Evolutionary conservation across 176 grass and related monocot genomes (phyloP), one percentile per base, ranked within the genome.

Genomic region (Raddia distichophylla): DNA sequence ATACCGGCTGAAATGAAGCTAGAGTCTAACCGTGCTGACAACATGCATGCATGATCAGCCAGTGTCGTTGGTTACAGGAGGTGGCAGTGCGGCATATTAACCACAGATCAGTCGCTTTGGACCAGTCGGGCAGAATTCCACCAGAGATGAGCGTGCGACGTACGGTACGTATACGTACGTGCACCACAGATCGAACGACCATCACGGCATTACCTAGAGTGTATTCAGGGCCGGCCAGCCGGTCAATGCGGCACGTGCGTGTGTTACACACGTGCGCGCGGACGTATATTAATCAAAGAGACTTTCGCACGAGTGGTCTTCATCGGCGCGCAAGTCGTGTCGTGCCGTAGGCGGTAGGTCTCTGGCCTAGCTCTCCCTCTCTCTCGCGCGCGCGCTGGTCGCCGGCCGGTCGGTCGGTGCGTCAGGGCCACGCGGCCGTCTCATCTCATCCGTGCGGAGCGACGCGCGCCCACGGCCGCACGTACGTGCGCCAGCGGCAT

Each of bases 191-290:
- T 32, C 59, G 4, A n/a, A n/a, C n/a, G n/a, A 27, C 27, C 27
- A 27, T 27, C 27, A 27, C 27, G 27, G 27, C 27, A 27, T 27
- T 27, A 27, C 27, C 27, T 61, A 1, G 10, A 50, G 27, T 1
- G 48, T 12, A 13, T 12, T 32, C 20, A 5, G 20, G 20, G 16
- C 27, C 27, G 27, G 27, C 27, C 27, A 1, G 20, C 6, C 65
- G 67, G 68, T 52, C 57, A 63, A 52, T 73, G 0, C 0, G 32
- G 71, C 81, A 75, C 81, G 59, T 45, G 69, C 46, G 37, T 40
- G 37, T 40, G 1, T 27, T 27, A 27, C 27, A 27, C 27, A 27
- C 27, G 27, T 27, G 27, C 27, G 27, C 27, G 27, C 27, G 27
- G 27, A 27, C 27, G 27, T 27, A 27, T 27, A 27, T 27, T 27